Evolutionary conservation across 345 rosid genomes (phyloP), one percentile per base, ranked within the genome.

Genomic region (Triadica sebifera): DNA sequence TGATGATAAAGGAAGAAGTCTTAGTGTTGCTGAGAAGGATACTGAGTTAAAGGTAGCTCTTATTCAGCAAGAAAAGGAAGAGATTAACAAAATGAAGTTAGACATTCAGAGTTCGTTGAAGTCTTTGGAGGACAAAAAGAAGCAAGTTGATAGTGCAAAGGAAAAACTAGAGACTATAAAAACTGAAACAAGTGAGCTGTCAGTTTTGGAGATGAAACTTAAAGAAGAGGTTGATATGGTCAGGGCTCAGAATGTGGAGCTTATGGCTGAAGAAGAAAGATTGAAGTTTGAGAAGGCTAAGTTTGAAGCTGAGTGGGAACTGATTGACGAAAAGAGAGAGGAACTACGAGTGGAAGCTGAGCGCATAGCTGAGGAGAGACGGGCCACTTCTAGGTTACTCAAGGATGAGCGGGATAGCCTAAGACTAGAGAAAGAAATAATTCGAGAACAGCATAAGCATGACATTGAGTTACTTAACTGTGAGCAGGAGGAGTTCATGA

Each of bases 301-400:
- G 81, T 93, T 93, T 80, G 96, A 96, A 84, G 68, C 87, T 50
- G 96, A 93, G 80, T 96, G 98, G 98, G 99, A 96, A 79, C 82
- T 86, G 73, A 93, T 96, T 80, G 97, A 96, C 80, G 98, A 91
- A 77, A 93, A 88, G 78, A 87, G 94, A 79, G 97, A 86, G 79
- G 92, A 93, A 76, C 82, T 96, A 38, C 74, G 64, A 70, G 87
- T 81, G 74, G 91, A 91, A 81, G 89, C 86, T 0, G 89, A 87
- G 47, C 77, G 77, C 60, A 73, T 91, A 60, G 81, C 83, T 79
- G 79, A 83, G 57, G 92, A 93, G 84, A 90, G 90, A 81, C 87
- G 80, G 45, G 86, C 88, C 68, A 82, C 90, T 80, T 81, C 79
- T 17, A 85, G 81, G 88, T 89, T 87, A 69, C 84, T 96, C 59